Conservation (phyloP, 306 rosid species). For the Canavalia ensiformis region DNA sequence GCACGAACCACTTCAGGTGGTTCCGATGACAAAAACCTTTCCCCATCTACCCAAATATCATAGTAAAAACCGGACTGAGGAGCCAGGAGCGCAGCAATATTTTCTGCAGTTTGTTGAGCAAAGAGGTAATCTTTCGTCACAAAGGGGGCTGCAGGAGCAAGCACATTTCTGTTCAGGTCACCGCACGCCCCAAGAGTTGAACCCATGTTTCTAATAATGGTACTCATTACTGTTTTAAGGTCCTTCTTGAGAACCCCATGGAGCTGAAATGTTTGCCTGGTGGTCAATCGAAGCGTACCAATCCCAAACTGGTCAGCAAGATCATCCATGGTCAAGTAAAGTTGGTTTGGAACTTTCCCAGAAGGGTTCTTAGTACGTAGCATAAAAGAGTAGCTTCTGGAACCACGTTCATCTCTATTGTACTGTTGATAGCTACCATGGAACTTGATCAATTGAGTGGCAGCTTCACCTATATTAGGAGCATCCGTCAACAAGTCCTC, state of each 20-base stretch:
- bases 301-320: constrained; percentile 99
- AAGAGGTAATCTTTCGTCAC: constrained; percentile 83
- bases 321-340: constrained; percentile 98
- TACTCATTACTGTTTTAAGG: constrained; percentile 86
- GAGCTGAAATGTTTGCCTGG: constrained; percentile 97
- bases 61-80: constrained; percentile 99
- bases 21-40: constrained; percentile 78
- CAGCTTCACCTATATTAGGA: constrained; percentile 90
- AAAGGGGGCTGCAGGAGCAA: constrained; percentile 97
- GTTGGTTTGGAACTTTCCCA: constrained; percentile 87
- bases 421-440: constrained; percentile 99
- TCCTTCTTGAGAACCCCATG: constrained; percentile 96
- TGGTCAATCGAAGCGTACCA: constrained; percentile 95
- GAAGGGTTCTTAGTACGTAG: constrained; percentile 96
- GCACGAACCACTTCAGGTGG: constrained; percentile 85
- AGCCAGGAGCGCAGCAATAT: constrained; percentile 86
- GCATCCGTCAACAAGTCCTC: constrained; percentile 92
- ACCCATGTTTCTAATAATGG: constrained; percentile 85
- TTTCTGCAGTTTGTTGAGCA: constrained; percentile 94
- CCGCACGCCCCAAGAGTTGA: constrained; percentile 99
- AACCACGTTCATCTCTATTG: constrained; percentile 89
- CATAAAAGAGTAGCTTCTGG: constrained; percentile 89
- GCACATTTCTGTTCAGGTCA: constrained; percentile 94
- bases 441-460: constrained; percentile 90
- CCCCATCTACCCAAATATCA: constrained; percentile 99